phyloP scores from a whole-genome alignment of 1,284 basidiomycete species.

The Phellopilus nigrolimitatus region DNA sequence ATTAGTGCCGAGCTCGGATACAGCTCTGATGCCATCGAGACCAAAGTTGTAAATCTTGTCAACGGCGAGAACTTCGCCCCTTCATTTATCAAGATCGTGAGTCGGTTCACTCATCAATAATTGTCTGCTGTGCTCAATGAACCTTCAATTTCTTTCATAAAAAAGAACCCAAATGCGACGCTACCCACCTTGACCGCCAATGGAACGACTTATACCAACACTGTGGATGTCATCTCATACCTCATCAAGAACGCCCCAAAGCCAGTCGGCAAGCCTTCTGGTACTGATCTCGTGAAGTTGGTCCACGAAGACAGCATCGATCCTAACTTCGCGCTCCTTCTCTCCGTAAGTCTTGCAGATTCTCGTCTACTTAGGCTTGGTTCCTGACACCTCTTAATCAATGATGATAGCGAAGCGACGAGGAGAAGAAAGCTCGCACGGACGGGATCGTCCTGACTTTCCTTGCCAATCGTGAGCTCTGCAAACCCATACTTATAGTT shows the following conservation, averaged over 20 bases:
- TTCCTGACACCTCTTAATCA: background rate
- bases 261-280: conserved; percentile 34
- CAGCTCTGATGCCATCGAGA: conserved; percentile 32
- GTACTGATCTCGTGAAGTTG: conserved; percentile 36
- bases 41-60: conserved; percentile 37
- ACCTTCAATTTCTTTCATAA: background rate
- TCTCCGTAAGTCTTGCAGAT: conserved; percentile 41
- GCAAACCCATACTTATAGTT: conserved; percentile 24
- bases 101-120: conserved; percentile 16
- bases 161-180: conserved; percentile 49
- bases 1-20: conserved; percentile 42
- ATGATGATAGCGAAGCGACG: conserved; percentile 40
- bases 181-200: conserved; percentile 47
- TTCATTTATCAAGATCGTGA: conserved; percentile 47
- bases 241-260: conserved; percentile 42
- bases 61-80: conserved; percentile 63
- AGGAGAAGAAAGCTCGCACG: conserved; percentile 44
- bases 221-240: conserved; percentile 43
- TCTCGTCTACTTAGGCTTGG: background rate
- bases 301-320: conserved; percentile 54
- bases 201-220: conserved; percentile 43
- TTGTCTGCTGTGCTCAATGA: background rate
- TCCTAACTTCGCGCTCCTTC: conserved; percentile 50
- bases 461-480: conserved; percentile 40
- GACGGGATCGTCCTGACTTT: conserved; percentile 37